A percentile compares a stretch with the other conserved stretches of the same genome.
phyloP scores from a whole-genome alignment of 371 early-diverging fungal genomes.

The Mortierella sp. region DNA sequence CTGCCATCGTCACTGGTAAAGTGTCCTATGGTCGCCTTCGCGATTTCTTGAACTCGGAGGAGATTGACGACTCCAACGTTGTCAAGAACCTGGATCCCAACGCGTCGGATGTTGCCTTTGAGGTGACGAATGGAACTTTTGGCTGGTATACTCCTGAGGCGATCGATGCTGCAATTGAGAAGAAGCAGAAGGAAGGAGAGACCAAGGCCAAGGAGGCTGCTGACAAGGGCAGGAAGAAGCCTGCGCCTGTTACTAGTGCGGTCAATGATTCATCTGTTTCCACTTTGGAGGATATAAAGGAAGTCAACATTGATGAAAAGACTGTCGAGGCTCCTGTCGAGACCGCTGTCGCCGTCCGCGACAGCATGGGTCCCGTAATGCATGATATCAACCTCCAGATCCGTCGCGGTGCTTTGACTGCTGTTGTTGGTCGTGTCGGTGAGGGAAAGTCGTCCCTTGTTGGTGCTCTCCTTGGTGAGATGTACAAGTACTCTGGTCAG shows the following conservation, averaged over 20 bases:
- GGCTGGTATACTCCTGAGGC: constrained; percentile 69
- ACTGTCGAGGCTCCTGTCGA: not conserved
- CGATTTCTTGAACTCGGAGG: constrained; percentile 64
- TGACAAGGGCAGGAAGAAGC: not conserved
- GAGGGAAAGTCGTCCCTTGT: constrained; percentile 86
- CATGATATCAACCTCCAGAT: constrained; percentile 72
- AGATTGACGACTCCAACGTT: constrained; percentile 64
- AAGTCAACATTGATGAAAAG: constrained; percentile 8
- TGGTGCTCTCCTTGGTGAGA: constrained; percentile 86
- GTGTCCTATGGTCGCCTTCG: constrained; percentile 35
- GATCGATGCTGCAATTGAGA: constrained; percentile 35
- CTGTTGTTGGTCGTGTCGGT: constrained; percentile 89
- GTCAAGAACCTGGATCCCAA: constrained; percentile 33
- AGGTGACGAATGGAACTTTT: constrained; percentile 64
- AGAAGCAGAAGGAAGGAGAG: constrained; percentile 36
- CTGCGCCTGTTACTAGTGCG: not conserved
- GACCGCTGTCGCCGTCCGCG: not conserved
- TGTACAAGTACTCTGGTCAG: constrained; percentile 59
- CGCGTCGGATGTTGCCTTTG: constrained; percentile 53
- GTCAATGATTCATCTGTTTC: constrained; percentile 15
- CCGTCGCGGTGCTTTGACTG: constrained; percentile 71
- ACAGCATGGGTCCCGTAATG: constrained; percentile 61
- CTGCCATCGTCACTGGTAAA: constrained; percentile 24
- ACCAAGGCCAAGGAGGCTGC: constrained; percentile 30
- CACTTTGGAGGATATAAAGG: constrained; percentile 15